Base-by-base conservation (phyloP, 2,329 filamentous ascomycete genomes). In the Xylariaceae sp. region DNA sequence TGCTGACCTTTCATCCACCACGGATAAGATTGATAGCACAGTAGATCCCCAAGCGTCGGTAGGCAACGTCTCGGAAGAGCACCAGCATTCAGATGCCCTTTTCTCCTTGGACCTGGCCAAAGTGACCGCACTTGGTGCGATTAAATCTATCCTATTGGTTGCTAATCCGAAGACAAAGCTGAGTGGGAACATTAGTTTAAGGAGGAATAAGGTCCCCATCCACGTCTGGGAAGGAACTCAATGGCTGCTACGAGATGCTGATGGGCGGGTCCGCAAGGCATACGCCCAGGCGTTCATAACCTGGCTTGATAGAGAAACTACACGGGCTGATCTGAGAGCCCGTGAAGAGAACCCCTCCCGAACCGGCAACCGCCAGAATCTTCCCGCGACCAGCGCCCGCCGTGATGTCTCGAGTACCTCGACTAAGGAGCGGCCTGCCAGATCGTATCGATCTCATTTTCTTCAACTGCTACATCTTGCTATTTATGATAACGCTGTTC, bases 221-320 rank as follows among this genome's bases (percentile, higher is more conserved):
- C 79, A 86, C 44, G 86, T 91, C 0, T 98, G 93, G 93, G 91
- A 97, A 65, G 89, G 88, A n/a, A 95, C 91, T 0, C 89, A 96
- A 50, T 95, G 89, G 88, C 79, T 97, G 36, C 71, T 97, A 17
- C 83, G 86, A 29, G 92, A 96, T 59, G 76, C 81, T 1, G 85
- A 91, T 57, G 81, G 81, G 23, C 76, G 81, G 23, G 90, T 97
- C 25, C 82, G 91, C 43, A 85, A 85, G 62, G 88, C 90, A 1
- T 98, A 97, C 56, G 80, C 84, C 6, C 88, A 95, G 64, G 87
- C 89, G 4, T 67, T 97, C 14, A 66, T 88, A 33, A 87, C 86
- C 1, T 98, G 92, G 90, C 73, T 96, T 42, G 80, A 86, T 45
- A 73, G 85, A n/a, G 90, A 95, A 66, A 87, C 88, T 16, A 85